Percentiles rank a stretch among this genome's conserved stretches.
Conservation (phyloP, 495 filamentous ascomycete species). For the Xylaria flabelliformis region DNA sequence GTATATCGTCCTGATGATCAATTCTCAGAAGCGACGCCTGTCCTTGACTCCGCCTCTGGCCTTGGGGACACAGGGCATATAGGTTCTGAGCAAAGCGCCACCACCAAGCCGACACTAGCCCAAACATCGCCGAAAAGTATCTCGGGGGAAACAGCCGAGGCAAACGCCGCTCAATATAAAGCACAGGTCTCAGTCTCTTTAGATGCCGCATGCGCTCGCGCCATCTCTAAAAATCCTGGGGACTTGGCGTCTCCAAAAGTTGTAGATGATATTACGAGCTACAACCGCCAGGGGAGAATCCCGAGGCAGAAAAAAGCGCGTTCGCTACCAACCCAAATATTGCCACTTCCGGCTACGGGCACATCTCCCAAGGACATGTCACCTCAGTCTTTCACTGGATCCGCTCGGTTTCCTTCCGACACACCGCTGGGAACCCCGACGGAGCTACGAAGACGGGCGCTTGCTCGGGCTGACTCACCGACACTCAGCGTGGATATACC, state of each 20-base stretch:
- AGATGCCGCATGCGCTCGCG: background rate
- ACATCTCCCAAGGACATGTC: background rate
- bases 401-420: background rate
- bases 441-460: background rate
- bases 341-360: background rate
- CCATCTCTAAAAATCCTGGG: background rate
- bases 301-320: background rate
- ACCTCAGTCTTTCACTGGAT: background rate
- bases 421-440: background rate
- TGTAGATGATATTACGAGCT: too few species aligned
- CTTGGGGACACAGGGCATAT: background rate
- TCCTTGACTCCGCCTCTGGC: background rate
- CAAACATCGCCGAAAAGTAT: background rate
- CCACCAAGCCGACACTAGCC: background rate
- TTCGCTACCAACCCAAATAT: background rate
- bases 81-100: background rate
- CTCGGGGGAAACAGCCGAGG: background rate
- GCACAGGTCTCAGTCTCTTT: background rate
- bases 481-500: background rate
- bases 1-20: constrained; percentile 36
- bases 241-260: background rate
- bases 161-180: background rate
- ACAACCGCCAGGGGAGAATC: background rate
- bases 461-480: constrained; percentile 18
- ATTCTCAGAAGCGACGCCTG: background rate